Conservation (phyloP, 805 yeast genomes). For the Wickerhamiella allomyrinae region DNA sequence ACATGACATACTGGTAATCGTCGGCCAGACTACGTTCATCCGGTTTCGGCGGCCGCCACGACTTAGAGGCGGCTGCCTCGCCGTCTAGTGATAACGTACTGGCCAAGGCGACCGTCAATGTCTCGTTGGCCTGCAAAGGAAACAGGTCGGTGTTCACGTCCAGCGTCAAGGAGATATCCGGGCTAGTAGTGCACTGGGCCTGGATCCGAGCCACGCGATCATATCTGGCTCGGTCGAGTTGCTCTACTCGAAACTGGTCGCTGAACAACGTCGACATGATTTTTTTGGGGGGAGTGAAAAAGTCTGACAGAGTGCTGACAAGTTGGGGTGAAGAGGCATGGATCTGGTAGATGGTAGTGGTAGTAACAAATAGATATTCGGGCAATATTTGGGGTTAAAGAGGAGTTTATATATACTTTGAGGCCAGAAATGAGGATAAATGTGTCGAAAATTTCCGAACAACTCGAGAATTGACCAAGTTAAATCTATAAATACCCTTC, state of each 20-base stretch:
- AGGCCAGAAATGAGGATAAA: no score
- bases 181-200: conserved; percentile 71
- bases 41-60: conserved; percentile 74
- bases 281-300: not conserved
- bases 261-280: conserved; percentile 59
- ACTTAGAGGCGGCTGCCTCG: conserved; percentile 36
- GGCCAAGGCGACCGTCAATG: conserved; percentile 75
- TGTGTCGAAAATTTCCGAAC: no score
- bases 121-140: conserved; percentile 64
- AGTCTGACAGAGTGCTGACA: not conserved
- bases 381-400: no score
- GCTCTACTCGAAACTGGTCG: conserved; percentile 75
- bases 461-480: not conserved
- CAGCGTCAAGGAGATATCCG: conserved; percentile 66
- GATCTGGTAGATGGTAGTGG: no score
- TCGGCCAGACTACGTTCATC: conserved; percentile 82
- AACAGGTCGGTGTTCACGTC: conserved; percentile 87
- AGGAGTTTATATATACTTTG: no score
- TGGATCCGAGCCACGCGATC: conserved; percentile 83
- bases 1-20: conserved; percentile 96
- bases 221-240: conserved; percentile 78
- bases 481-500: not conserved
- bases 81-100: conserved; percentile 49
- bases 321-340: no score
- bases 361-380: no score